These are phyloP conservation scores for Volvariella surrecta DNA, from an alignment of 1,284 basidiomycete species.

Conservation along the genomic window DNA sequence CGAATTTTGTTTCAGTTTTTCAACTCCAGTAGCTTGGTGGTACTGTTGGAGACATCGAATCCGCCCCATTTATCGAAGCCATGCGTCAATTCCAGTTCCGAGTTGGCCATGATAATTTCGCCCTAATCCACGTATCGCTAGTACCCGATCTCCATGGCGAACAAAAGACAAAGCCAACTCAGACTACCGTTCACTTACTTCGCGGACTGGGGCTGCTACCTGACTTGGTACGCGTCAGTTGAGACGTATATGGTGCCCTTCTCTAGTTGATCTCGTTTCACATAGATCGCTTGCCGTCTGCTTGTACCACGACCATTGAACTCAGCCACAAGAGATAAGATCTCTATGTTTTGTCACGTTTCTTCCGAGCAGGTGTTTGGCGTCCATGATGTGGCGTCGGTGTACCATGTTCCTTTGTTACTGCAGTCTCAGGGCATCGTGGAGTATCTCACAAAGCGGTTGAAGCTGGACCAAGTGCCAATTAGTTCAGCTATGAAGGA, in stretches of 20 bases:
- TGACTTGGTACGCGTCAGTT: conserved; percentile 62
- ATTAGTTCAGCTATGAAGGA: conserved; percentile 25
- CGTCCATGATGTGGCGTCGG: conserved; percentile 93
- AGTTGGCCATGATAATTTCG: conserved; percentile 96
- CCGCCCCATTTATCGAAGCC: conserved; percentile 88
- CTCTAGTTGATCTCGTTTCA: conserved; percentile 1
- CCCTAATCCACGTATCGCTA: conserved; percentile 95
- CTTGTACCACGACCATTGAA: conserved; percentile 69
- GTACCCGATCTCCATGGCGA: conserved; percentile 98
- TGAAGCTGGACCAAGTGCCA: conserved; percentile 61
- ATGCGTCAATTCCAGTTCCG: conserved; percentile 99
- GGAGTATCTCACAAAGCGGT: conserved; percentile 74
- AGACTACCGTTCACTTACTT: conserved; percentile 92
- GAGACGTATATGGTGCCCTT: background rate
- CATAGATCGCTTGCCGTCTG: conserved; percentile 86
- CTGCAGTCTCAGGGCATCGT: conserved; percentile 91
- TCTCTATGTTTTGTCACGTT: conserved; percentile 99
- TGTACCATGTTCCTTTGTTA: conserved; percentile 95
- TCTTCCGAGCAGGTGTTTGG: conserved; percentile 90
- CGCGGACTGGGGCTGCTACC: conserved; percentile 91
- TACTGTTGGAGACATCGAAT: conserved; percentile 27
- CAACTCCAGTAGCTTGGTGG: conserved; percentile 70
- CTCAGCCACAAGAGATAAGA: conserved; percentile 86
- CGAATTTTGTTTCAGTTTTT: background rate
- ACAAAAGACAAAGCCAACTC: conserved; percentile 99